Base-by-base conservation (phyloP, 1,284 basidiomycete species). In the Leucoagaricus sp. region DNA sequence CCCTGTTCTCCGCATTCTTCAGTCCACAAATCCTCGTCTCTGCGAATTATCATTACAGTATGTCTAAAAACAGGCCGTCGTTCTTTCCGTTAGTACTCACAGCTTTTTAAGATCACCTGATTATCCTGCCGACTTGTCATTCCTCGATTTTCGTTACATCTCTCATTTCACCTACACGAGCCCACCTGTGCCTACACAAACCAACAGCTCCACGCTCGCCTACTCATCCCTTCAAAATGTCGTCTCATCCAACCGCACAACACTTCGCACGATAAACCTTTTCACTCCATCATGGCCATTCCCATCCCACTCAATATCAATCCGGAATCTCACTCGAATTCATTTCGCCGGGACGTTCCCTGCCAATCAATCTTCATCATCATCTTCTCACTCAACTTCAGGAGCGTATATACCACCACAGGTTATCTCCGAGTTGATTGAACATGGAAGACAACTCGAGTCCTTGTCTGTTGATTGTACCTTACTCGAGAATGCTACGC, bases 301-400 rank as follows among this genome's bases (percentile, higher is more conserved):
- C 69, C 83, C 85, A 6, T 66, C 76, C 0, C 73, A 79, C 9
- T 69, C 72, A 31, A 72, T 88, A 56, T 79, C 80, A 25, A 73
- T 86, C 53, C 81, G 83, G 28, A 84, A 87, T 66, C 78, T 89
- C 36, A 86, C 85, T 2, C 76, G 80, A 55, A 76, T 89, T 58
- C 75, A 83, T 61, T 86, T 89, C 65, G 74, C 77, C 6, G 84
- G 84, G 4, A 75, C 75, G 60, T 78, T 88, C 64, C 79, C 80
- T 1, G 61, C 72, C 1, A 78, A 38, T 26, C 58, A 58, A n/a
- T 41, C 58, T 19, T 40, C 49, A 6, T 38, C 10, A 6, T 21
- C 40, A 7, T n/a, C 55, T 40, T 25, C 55, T n/a, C 19, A 13
- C 33, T 51, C 49, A 33, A 17, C 49, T 25, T 34, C 46, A 13